Evolutionary conservation across 2,329 filamentous ascomycete genomes (phyloP), one percentile per base, ranked within the genome.

Genomic region (Hymenoscyphus salicellus): DNA sequence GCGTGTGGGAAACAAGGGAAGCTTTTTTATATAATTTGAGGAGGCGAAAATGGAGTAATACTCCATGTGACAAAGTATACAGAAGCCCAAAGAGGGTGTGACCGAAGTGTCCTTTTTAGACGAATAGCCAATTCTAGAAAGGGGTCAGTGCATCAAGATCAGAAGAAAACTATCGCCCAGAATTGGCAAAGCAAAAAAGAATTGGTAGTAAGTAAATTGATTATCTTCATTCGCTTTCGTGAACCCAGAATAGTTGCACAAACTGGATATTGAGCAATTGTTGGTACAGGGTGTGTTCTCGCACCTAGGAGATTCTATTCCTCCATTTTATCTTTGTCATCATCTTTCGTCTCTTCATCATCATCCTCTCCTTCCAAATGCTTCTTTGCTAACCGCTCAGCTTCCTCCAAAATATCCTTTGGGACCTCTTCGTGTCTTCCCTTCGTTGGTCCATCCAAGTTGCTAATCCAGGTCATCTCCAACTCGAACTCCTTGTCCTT

Each of bases 401-500:
- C 95, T 82, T 98, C 94, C 77, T 97, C 93, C 65, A 89, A 83
- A 73, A 99, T 79, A 71, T 93, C 90, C 82, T 92, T 93, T 64
- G 95, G 95, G 65, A 99, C 95, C 79, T 96, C 92, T 79, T 94
- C 85, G 77, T 99, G 95, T 73, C 89, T 87, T 68, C 95, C 95
- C 82, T 96, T 94, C 68, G 93, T 98, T 41, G 93, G 93, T 5
- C 93, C 94, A 70, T 91, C 86, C 58, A 88, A 79, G 61, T 85
- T 86, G 79, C 93, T 97, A 78, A 98, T 91, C 95, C 95, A 99
- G 65, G 92, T 96, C 93, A 99, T 96, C 83, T 99, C 95, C 66
- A 99, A 84, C 86, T 99, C 95, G 75, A 98, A 99, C 70, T 98
- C 95, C 84, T 99, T 99, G 81, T 98, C 95, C 83, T 98, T 98